A percentile compares a stretch with the other conserved stretches of the same genome.
These are phyloP conservation scores for Septoria petroselini DNA, from an alignment of 2,329 filamentous ascomycete genomes.

Conservation along the genomic window DNA sequence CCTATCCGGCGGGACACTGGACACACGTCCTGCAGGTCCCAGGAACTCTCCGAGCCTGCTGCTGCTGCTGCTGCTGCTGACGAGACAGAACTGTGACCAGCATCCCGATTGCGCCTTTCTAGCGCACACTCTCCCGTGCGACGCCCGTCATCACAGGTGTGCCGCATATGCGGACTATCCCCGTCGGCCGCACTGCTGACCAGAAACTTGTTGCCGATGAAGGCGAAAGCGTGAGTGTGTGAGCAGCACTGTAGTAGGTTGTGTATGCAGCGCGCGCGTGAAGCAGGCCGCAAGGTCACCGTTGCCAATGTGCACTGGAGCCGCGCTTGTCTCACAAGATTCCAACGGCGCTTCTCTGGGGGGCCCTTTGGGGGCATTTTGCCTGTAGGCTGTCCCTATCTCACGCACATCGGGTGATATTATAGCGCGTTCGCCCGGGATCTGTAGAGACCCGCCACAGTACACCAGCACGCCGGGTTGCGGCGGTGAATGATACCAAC, in stretches of 20 bases:
- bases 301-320: background rate
- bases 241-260: too few relatives aligned
- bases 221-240: too few relatives aligned
- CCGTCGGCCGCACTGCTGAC: too few relatives aligned
- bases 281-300: too few relatives aligned
- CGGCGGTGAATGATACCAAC: slow-evolving; percentile 1
- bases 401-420: background rate
- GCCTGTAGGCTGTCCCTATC: background rate
- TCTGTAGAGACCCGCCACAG: background rate
- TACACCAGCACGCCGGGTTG: background rate
- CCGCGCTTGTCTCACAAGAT: background rate
- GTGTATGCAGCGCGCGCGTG: too few relatives aligned
- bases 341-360: slow-evolving; percentile 1
- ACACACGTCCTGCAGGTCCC: too few relatives aligned
- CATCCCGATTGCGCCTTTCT: too few relatives aligned
- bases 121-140: background rate
- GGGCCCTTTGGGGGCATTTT: background rate
- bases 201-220: too few relatives aligned
- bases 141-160: too few relatives aligned
- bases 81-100: background rate
- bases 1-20: background rate
- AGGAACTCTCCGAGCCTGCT: background rate
- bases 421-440: background rate
- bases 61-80: background rate
- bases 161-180: too few relatives aligned